Percentiles rank a stretch among this genome's conserved stretches.
Evolutionary conservation across 2,329 filamentous ascomycete species (phyloP).

Genomic region (Calonectria naviculata): DNA sequence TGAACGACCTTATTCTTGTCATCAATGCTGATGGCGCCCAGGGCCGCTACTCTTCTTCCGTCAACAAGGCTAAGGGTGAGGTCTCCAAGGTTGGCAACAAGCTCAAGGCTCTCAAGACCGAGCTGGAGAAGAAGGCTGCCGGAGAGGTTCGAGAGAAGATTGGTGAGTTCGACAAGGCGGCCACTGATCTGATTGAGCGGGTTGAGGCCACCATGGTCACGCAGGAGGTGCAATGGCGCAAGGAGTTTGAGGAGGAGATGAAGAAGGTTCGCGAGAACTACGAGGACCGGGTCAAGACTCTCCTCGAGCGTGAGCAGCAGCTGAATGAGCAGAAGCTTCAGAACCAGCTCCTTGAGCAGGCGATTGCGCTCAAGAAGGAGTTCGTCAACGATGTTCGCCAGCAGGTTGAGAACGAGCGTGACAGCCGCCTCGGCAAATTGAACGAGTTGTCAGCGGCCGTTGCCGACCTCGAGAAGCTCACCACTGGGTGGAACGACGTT

Average conservation of each 20-base stretch:
- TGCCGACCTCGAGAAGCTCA: slow-evolving; percentile 86
- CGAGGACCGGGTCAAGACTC: slow-evolving; percentile 80
- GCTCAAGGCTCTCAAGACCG: slow-evolving; percentile 78
- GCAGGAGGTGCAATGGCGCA: slow-evolving; percentile 85
- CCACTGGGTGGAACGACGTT: slow-evolving; percentile 88
- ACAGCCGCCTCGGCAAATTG: slow-evolving; percentile 87
- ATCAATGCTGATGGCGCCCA: slow-evolving; percentile 88
- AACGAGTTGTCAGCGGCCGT: slow-evolving; percentile 83
- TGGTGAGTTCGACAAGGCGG: slow-evolving; percentile 86
- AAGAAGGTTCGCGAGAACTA: slow-evolving; percentile 82
- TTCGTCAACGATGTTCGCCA: slow-evolving; percentile 83
- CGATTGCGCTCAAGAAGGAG: slow-evolving; percentile 85
- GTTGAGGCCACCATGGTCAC: slow-evolving; percentile 84
- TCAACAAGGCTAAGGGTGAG: slow-evolving; percentile 88
- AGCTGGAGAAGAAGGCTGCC: slow-evolving; percentile 77
- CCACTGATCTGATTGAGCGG: slow-evolving; percentile 87
- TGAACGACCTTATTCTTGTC: slow-evolving; percentile 95
- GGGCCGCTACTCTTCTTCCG: slow-evolving; percentile 80
- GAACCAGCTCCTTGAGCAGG: slow-evolving; percentile 91
- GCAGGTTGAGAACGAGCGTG: slow-evolving; percentile 88
- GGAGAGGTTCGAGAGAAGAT: slow-evolving; percentile 78
- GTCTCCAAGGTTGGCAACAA: slow-evolving; percentile 81
- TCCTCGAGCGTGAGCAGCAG: slow-evolving; percentile 82
- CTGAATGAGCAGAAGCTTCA: slow-evolving; percentile 85
- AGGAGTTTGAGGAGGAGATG: slow-evolving; percentile 89